A percentile compares a stretch with the other conserved stretches of the same genome.
These are phyloP conservation scores for Trichoderma koningiopsis DNA, from an alignment of 2,329 filamentous ascomycete genomes.

Conservation along the genomic window DNA sequence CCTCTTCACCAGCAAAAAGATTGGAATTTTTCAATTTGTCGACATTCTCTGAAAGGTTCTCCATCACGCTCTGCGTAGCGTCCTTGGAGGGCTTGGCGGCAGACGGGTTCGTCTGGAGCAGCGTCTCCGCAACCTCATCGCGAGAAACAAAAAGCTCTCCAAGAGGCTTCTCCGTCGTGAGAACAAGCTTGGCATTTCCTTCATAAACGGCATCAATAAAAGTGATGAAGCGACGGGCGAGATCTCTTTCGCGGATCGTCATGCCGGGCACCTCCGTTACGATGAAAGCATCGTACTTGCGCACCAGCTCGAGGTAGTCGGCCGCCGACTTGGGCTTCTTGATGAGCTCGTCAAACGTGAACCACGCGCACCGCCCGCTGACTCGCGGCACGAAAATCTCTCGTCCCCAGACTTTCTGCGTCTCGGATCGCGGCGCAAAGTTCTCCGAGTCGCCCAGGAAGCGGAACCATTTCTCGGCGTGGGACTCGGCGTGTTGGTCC, in stretches of 20 bases:
- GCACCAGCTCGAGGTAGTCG: conserved; percentile 90
- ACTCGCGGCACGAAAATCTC: conserved; percentile 85
- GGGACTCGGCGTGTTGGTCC: conserved; percentile 72
- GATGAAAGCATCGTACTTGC: conserved; percentile 89
- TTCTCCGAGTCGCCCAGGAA: conserved; percentile 86
- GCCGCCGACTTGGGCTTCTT: conserved; percentile 86
- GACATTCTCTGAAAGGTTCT: conserved; percentile 84
- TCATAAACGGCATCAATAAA: conserved; percentile 98
- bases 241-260: conserved; percentile 81
- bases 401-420: conserved; percentile 88
- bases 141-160: conserved; percentile 82
- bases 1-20: conserved; percentile 92
- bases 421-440: conserved; percentile 72
- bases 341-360: conserved; percentile 91
- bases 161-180: conserved; percentile 85
- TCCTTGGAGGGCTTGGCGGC: conserved; percentile 53
- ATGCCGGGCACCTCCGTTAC: conserved; percentile 90
- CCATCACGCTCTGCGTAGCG: conserved; percentile 78
- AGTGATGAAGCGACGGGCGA: conserved; percentile 92
- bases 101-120: conserved; percentile 53
- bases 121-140: conserved; percentile 63
- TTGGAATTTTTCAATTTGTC: conserved; percentile 80
- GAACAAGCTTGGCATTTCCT: conserved; percentile 85
- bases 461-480: conserved; percentile 93
- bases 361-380: conserved; percentile 84